Evolutionary conservation across 352 stramenopile species (phyloP), one percentile per base, ranked within the genome.

Genomic region (Globisporangium perplexum): DNA sequence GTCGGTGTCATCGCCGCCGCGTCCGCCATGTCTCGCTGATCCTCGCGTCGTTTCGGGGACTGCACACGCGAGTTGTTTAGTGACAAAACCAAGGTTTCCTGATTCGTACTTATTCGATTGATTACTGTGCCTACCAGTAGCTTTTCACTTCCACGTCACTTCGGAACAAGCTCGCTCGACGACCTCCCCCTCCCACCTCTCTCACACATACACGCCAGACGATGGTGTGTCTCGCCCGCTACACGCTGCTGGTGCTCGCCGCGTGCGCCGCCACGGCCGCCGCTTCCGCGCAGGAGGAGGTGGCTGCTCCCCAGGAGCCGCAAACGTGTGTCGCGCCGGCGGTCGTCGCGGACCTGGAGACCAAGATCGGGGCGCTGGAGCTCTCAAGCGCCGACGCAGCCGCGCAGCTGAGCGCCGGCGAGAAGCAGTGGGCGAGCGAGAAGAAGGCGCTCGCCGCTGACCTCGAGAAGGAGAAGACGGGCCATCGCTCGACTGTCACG

Each of bases 361-460:
- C 57, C 15, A 71, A 86, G 64, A 62, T 90, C 30, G 46, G 52
- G 14, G 55, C 57, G 20, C 63, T 90, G 15, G 53, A 84, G 53
- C 44, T 62, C 10, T 57, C 70, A 24, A 81, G 77, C 51, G 38
- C 58, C 4, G 62, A 68, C 55, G 66, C 77, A 55, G 28, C 72
- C 53, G 66, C 64, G 22, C 66, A 74, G 20, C 54, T 88, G 23
- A 65, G 81, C 23, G 57, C 61, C 1, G 69, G 72, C 15, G 48
- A 52, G 38, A 59, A 58, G 14, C 41, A 60, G 39, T 77, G 65
- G 62, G 55, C 59, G 41, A 60, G 53, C 22, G 69, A 83, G 33
- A 75, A 83, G 59, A 55, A 53, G 20, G 20, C 68, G 47, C 48
- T 85, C 22, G 56, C 68, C 30, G 50, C 42, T 15, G 53, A 86